Percentiles rank a stretch among this genome's conserved stretches.
Conservation (phyloP, 192 early-diverging fungal genomes). For the Cetraspora pellucida region DNA sequence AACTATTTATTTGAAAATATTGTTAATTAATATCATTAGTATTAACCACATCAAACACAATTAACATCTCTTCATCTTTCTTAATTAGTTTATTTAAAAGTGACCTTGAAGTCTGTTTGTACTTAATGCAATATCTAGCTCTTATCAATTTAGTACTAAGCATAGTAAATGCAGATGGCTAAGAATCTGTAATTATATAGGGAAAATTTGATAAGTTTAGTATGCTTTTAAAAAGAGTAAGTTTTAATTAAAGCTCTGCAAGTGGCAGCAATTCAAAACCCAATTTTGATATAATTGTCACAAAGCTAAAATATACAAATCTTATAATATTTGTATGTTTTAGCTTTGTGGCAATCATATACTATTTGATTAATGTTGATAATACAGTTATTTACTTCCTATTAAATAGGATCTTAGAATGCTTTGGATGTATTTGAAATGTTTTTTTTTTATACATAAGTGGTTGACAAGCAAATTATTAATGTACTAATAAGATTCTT, state of each 20-base stretch:
- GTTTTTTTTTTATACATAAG: not conserved
- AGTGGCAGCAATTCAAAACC: too few species aligned
- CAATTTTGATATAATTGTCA: too few species aligned
- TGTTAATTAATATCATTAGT: too few species aligned
- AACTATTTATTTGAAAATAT: too few species aligned
- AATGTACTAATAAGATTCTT: not conserved
- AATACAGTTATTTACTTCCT: not conserved
- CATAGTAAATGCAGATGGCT: not conserved
- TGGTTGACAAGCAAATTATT: not conserved
- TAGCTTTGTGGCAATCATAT: too few species aligned
- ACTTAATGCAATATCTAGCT: not conserved
- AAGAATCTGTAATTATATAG: not conserved
- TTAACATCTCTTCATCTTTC: not conserved
- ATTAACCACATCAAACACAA: too few species aligned
- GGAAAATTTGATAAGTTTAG: not conserved
- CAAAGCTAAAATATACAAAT: too few species aligned
- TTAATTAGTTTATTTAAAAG: not conserved
- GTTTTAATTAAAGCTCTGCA: not conserved
- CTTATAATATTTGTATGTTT: too few species aligned
- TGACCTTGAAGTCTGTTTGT: not conserved
- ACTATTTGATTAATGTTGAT: too few species aligned
- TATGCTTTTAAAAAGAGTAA: not conserved
- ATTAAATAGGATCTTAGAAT: not conserved
- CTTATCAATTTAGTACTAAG: not conserved
- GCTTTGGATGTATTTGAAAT: not conserved